These are phyloP conservation scores for Aureobasidium sp. DNA, from an alignment of 2,329 filamentous ascomycete genomes.

Conservation along the genomic window DNA sequence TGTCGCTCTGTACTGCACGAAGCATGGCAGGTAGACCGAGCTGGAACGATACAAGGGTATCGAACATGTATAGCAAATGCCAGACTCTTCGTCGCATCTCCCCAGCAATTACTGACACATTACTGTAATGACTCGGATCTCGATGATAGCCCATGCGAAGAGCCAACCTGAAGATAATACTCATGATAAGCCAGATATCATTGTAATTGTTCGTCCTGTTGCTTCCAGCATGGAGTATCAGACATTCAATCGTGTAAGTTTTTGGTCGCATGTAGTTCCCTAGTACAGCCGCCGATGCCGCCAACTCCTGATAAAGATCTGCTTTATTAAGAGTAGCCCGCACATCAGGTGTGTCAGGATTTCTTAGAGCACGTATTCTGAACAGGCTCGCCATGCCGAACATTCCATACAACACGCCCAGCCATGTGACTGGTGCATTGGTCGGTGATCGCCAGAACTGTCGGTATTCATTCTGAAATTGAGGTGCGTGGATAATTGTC, in stretches of 20 bases:
- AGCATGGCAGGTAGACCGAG: constrained; percentile 46
- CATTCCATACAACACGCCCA: constrained; percentile 43
- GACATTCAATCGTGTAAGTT: constrained; percentile 36
- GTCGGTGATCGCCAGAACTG: constrained; percentile 39
- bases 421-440: constrained; percentile 36
- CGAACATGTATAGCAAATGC: constrained; percentile 38
- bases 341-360: constrained; percentile 19
- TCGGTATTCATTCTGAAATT: constrained; percentile 37
- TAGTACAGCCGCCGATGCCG: constrained; percentile 28
- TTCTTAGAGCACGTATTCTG: constrained; percentile 22
- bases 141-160: constrained; percentile 41
- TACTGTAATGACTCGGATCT: constrained; percentile 38
- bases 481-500: constrained; percentile 55
- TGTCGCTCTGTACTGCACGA: constrained; percentile 36
- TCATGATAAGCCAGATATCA: constrained; percentile 38
- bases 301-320: constrained; percentile 25
- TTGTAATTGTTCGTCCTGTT: constrained; percentile 25
- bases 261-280: constrained; percentile 40
- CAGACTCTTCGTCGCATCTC: constrained; percentile 44
- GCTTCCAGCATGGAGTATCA: constrained; percentile 31
- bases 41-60: constrained; percentile 42
- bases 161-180: constrained; percentile 34
- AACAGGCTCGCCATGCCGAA: constrained; percentile 35
- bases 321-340: constrained; percentile 19
- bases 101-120: constrained; percentile 35